Conservation (phyloP, 768 basidiomycete species). For the Boletus tomentosulus region DNA sequence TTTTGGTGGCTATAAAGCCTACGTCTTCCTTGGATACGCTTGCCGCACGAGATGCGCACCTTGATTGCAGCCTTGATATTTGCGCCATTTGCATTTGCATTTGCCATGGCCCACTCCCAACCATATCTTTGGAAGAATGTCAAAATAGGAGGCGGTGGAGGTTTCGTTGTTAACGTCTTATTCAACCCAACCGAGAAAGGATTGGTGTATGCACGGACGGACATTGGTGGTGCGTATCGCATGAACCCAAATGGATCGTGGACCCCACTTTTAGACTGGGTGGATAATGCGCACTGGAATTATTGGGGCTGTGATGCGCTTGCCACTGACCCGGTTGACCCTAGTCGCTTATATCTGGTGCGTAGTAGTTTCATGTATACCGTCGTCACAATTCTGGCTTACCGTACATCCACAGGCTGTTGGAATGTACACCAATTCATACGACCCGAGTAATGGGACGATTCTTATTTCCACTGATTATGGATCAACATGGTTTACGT, state of each 20-base stretch:
- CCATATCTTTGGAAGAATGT: constrained; percentile 62
- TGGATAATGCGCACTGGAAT: constrained; percentile 46
- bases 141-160: constrained; percentile 36
- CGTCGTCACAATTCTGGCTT: not conserved
- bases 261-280: constrained; percentile 60
- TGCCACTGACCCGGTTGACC: constrained; percentile 57
- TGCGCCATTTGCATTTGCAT: not conserved
- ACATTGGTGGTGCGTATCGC: constrained; percentile 64
- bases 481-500: constrained; percentile 51
- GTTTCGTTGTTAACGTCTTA: constrained; percentile 53
- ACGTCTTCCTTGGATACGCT: not conserved
- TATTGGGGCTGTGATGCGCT: constrained; percentile 61
- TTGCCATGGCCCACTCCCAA: constrained; percentile 23
- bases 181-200: constrained; percentile 61
- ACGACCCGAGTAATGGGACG: constrained; percentile 27
- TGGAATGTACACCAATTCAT: constrained; percentile 13
- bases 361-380: not conserved
- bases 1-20: constrained; percentile 9
- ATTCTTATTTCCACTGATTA: constrained; percentile 58
- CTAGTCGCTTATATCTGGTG: constrained; percentile 48
- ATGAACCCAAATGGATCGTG: constrained; percentile 58
- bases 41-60: not conserved
- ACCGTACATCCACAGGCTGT: not conserved
- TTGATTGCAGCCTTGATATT: not conserved
- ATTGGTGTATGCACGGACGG: constrained; percentile 61